phyloP scores from a whole-genome alignment of 257 asterid genomes.

The Plectranthus barbatus region DNA sequence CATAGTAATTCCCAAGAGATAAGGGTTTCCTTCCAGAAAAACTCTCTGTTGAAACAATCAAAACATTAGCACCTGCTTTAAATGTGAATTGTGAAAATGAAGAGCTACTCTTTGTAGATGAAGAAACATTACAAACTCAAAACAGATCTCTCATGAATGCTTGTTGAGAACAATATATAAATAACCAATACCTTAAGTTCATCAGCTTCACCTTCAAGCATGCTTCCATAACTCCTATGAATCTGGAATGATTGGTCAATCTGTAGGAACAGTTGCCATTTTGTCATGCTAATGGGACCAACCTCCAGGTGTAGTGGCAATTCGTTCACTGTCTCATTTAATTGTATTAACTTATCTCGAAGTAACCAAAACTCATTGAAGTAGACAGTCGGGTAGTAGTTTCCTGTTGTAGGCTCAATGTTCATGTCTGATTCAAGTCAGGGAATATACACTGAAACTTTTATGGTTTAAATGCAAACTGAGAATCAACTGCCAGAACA shows the following conservation, averaged over 20 bases:
- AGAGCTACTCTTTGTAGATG: neutral
- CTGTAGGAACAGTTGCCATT: conserved; percentile 93
- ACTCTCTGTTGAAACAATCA: conserved; percentile 64
- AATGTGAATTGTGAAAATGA: neutral
- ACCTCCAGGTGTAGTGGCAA: conserved; percentile 83
- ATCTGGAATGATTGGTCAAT: conserved; percentile 94
- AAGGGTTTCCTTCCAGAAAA: conserved; percentile 95
- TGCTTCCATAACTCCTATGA: conserved; percentile 93
- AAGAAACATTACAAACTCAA: neutral
- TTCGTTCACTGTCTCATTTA: conserved; percentile 79
- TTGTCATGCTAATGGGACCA: conserved; percentile 95
- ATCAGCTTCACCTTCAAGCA: conserved; percentile 99
- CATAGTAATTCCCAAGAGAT: conserved; percentile 82
- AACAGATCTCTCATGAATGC: neutral
- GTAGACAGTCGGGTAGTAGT: conserved; percentile 79
- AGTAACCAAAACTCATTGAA: conserved; percentile 98
- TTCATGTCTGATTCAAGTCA: conserved; percentile 62
- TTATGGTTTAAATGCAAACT: neutral
- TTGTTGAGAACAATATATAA: neutral
- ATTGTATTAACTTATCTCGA: conserved; percentile 57
- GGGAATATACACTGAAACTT: conserved; percentile 24
- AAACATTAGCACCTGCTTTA: conserved; percentile 18
- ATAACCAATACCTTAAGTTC: conserved; percentile 68
- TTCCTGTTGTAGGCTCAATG: conserved; percentile 66
- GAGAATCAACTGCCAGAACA: conserved; percentile 1